Evolutionary conservation across 106 monocot genomes (phyloP).

Genomic region (Dioscorea alata): DNA sequence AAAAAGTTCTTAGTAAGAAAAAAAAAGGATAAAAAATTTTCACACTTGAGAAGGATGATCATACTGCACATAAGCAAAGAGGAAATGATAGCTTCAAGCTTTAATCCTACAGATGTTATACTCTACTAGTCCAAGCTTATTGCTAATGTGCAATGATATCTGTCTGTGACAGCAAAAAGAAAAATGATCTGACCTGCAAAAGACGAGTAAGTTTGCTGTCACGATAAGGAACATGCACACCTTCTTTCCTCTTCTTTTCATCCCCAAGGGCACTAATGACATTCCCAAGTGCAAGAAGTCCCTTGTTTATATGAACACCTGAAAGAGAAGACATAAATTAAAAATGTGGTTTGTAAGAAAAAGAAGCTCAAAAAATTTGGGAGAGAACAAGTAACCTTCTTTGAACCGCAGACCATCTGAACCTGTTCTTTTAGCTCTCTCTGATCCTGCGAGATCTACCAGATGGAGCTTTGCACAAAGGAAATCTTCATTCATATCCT

Average conservation of each 20-base stretch:
- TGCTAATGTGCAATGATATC: too few species aligned
- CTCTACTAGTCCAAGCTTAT: too few species aligned
- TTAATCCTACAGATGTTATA: too few species aligned
- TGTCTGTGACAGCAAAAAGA: too few species aligned
- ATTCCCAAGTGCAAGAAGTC: slow-evolving; percentile 95
- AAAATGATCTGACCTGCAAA: slow-evolving; percentile 51
- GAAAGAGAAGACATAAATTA: slow-evolving; percentile 1
- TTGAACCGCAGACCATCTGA: slow-evolving; percentile 96
- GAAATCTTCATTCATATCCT: slow-evolving; percentile 83
- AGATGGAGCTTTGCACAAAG: slow-evolving; percentile 95
- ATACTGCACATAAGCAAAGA: too few species aligned
- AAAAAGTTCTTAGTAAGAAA: too few species aligned
- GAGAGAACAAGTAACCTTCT: slow-evolving; percentile 51
- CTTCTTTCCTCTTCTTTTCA: slow-evolving; percentile 98
- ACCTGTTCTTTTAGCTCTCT: slow-evolving; percentile 93
- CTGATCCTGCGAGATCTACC: slow-evolving; percentile 99
- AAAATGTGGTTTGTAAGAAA: too few species aligned
- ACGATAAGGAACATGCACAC: slow-evolving; percentile 93
- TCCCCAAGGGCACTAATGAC: slow-evolving; percentile 99
- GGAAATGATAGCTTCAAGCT: too few species aligned
- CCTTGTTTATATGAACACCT: slow-evolving; percentile 98
- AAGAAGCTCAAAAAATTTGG: too few species aligned
- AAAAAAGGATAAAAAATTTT: too few species aligned
- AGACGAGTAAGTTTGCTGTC: slow-evolving; percentile 98
- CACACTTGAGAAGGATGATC: too few species aligned